Evolutionary conservation across 768 basidiomycete genomes (phyloP).

Genomic region (Mycena pura): DNA sequence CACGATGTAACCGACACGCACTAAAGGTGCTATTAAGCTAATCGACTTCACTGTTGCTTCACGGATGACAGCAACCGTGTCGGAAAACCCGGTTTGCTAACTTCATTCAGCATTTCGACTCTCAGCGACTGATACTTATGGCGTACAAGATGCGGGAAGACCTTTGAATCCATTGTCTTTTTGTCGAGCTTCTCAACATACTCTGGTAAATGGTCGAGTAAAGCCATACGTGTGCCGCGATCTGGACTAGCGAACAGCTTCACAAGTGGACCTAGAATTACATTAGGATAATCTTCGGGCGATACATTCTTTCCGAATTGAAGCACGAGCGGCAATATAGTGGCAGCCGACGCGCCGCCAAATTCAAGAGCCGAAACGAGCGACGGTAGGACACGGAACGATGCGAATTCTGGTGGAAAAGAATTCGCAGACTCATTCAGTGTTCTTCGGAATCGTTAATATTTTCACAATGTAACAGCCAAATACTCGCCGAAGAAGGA

Average conservation of each 20-base stretch:
- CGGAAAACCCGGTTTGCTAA: slow-evolving; percentile 94
- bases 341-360: slow-evolving; percentile 76
- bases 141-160: slow-evolving; percentile 92
- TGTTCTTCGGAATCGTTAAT: slow-evolving; percentile 49
- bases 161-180: slow-evolving; percentile 81
- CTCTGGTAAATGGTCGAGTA: slow-evolving; percentile 84
- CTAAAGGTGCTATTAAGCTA: slow-evolving; percentile 84
- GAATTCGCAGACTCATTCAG: slow-evolving; percentile 81
- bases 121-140: background rate
- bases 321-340: slow-evolving; percentile 84
- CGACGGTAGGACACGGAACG: slow-evolving; percentile 87
- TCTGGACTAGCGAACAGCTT: slow-evolving; percentile 90
- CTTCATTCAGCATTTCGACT: background rate
- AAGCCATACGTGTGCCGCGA: slow-evolving; percentile 91
- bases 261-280: slow-evolving; percentile 79
- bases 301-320: slow-evolving; percentile 77
- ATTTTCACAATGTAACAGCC: background rate
- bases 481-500: slow-evolving; percentile 65
- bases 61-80: slow-evolving; percentile 92
- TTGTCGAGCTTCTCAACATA: slow-evolving; percentile 90
- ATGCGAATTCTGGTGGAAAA: slow-evolving; percentile 86
- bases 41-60: slow-evolving; percentile 94
- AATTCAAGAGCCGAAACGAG: slow-evolving; percentile 79
- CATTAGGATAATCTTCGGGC: slow-evolving; percentile 69
- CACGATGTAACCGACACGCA: slow-evolving; percentile 33